Percentiles rank a stretch among this genome's conserved stretches.
Evolutionary conservation across 305 asterid genomes (phyloP).

Genomic region (Fraxinus paxiana): DNA sequence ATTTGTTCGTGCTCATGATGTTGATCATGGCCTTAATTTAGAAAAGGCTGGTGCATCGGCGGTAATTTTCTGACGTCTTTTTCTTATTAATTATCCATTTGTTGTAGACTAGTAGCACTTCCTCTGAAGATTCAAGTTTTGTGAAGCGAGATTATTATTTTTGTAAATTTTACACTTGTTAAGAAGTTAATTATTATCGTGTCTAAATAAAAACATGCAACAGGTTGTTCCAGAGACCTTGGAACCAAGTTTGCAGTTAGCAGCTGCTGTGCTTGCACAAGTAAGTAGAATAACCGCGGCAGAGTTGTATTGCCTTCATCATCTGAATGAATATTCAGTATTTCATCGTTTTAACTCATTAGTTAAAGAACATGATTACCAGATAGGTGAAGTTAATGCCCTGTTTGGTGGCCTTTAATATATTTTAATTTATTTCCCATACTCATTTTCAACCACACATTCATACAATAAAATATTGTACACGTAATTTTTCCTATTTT

Average conservation of each 20-base stretch:
- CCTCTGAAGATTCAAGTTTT: not conserved
- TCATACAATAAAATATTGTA: not conserved
- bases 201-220: not conserved
- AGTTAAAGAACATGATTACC: not conserved
- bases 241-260: conserved; percentile 58
- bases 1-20: conserved; percentile 98
- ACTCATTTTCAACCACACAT: not conserved
- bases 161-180: not conserved
- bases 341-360: not conserved
- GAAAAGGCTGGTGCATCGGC: conserved; percentile 99
- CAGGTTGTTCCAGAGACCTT: conserved; percentile 59
- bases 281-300: conserved; percentile 29
- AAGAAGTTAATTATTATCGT: not conserved
- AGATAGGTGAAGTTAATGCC: not conserved
- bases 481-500: not conserved
- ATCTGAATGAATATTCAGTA: not conserved
- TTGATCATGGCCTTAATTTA: conserved; percentile 92
- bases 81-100: not conserved
- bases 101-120: not conserved
- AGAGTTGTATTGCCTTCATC: not conserved
- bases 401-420: not conserved
- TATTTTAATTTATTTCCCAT: not conserved
- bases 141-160: not conserved
- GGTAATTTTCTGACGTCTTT: conserved; percentile 44
- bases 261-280: conserved; percentile 53